Percentiles rank a stretch among this genome's conserved stretches.
These are phyloP conservation scores for Ustilago cynodontis DNA, from an alignment of 1,284 basidiomycete species.

Conservation along the genomic window DNA sequence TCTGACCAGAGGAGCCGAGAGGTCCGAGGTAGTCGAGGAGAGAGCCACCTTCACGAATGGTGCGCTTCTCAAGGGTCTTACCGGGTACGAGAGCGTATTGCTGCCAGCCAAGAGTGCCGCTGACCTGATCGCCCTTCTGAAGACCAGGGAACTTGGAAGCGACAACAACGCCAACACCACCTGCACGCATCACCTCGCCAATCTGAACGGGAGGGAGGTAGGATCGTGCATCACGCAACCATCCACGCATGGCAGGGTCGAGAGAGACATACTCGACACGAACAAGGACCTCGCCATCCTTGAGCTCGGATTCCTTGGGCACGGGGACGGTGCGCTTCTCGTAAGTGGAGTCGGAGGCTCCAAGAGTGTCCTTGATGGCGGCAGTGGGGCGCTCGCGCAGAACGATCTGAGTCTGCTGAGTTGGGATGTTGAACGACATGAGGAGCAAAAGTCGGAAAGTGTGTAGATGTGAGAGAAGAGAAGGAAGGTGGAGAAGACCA, in stretches of 20 bases:
- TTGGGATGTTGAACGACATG: constrained; percentile 43
- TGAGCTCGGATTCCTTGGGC: constrained; percentile 45
- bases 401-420: constrained; percentile 58
- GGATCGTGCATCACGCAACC: constrained; percentile 76
- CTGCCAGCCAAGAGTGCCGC: constrained; percentile 57
- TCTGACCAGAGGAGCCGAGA: constrained; percentile 68
- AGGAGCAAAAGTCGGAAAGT: background rate
- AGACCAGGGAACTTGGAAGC: constrained; percentile 62
- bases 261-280: constrained; percentile 66
- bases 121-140: constrained; percentile 52
- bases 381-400: constrained; percentile 67
- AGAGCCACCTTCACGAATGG: constrained; percentile 31
- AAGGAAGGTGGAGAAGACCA: background rate
- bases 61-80: constrained; percentile 49
- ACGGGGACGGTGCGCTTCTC: constrained; percentile 43
- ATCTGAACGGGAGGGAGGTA: constrained; percentile 78
- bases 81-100: constrained; percentile 48
- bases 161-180: constrained; percentile 79
- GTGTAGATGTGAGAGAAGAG: constrained; percentile 4
- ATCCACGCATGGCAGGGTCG: constrained; percentile 78
- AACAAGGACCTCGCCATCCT: constrained; percentile 63
- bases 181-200: constrained; percentile 82
- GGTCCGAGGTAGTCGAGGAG: constrained; percentile 67
- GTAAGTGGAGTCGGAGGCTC: constrained; percentile 59
- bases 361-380: constrained; percentile 58